Evolutionary conservation across 2,329 filamentous ascomycete genomes (phyloP), one percentile per base, ranked within the genome.

Genomic region (Sclerotinia glacialis): DNA sequence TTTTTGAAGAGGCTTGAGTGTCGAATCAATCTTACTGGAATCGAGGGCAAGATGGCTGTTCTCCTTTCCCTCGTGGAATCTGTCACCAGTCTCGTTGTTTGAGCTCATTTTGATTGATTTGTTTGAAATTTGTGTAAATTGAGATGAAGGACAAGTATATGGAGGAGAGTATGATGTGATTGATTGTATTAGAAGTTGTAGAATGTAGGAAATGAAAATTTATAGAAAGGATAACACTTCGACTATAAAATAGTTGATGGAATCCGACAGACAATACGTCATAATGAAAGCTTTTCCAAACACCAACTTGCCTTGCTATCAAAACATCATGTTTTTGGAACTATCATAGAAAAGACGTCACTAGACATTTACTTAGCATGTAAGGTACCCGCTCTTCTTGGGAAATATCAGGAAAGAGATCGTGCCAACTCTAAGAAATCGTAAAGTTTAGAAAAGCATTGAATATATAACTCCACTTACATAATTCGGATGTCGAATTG

Each of bases 41-140:
- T 95, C 90, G 65, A 84, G 83, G 69, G 83, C 81, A 69, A 83
- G 77, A 78, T 96, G 91, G 63, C 88, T 89, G 77, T 90, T 81
- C 67, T 83, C 77, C 77, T 89, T 82, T 73, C 92, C 91, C 80
- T 94, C 89, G 69, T 93, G 80, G 80, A 86, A 95, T 68, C 86
- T 83, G 62, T 95, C 91, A 67, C 87, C 89, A 67, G 83, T 88
- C 80, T 93, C 89, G 80, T 95, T 89, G 76, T 72, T 74, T 40
- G 58, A 60, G 55, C 70, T 73, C 72, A 73, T 74, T 49, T 67
- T 69, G 69, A 37, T 11, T 37, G 58, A 37, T 60, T 47, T 18
- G n/a, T 34, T 16, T 59, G 55, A 8, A 12, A 5, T 46, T 16
- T 21, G 9, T 18, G 9, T 23, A 28, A 21, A 37, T 49, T 7